A percentile compares a stretch with the other conserved stretches of the same genome.
These are phyloP conservation scores for Primulina eburnea DNA, from an alignment of 257 asterid genomes.

Conservation along the genomic window DNA sequence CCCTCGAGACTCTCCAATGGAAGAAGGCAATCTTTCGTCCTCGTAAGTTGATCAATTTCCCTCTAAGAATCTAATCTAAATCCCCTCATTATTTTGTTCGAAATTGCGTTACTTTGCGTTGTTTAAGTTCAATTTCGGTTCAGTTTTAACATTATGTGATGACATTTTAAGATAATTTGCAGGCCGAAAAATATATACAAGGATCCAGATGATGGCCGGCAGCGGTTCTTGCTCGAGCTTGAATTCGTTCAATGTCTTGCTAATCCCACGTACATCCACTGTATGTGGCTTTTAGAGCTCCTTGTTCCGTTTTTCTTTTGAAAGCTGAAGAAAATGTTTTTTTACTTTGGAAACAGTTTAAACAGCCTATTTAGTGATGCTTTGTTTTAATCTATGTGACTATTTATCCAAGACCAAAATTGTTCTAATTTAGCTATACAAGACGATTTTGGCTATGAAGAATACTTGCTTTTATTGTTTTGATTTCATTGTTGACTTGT, in stretches of 20 bases:
- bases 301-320: not conserved
- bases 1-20: constrained; percentile 37
- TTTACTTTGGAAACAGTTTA: not conserved
- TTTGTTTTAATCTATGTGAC: no score
- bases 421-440: not conserved
- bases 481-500: no score
- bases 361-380: not conserved
- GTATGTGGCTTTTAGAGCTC: not conserved
- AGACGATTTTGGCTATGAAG: not conserved
- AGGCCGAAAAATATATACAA: constrained; percentile 53
- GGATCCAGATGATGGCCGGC: constrained; percentile 96
- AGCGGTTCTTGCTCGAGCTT: constrained; percentile 82
- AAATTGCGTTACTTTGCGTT: not conserved
- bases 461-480: no score
- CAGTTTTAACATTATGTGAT: not conserved
- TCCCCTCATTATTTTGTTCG: not conserved
- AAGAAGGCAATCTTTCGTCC: constrained; percentile 34
- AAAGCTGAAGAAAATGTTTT: not conserved
- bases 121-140: not conserved
- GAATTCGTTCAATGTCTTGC: constrained; percentile 92
- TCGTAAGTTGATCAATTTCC: constrained; percentile 32
- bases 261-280: constrained; percentile 76
- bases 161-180: constrained; percentile 20
- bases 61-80: not conserved
- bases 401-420: no score